phyloP scores from a whole-genome alignment of 176 grass and related monocot species.

The Oryza longistaminata region DNA sequence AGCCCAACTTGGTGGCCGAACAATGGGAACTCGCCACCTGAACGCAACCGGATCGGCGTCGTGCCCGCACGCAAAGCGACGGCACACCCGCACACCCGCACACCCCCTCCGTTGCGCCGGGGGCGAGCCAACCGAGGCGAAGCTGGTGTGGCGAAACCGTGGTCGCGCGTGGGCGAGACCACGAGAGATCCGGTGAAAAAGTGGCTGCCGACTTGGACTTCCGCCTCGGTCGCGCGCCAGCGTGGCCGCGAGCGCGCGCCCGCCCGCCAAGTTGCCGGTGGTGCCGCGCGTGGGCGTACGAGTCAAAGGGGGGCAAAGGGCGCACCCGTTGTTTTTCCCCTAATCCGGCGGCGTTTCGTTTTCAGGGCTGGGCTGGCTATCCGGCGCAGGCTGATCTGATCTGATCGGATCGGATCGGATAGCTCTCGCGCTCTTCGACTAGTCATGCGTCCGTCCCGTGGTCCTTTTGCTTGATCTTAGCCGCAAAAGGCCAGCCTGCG shows the following conservation, averaged over 20 bases:
- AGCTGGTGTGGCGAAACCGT: slow-evolving; percentile 25
- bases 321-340: slow-evolving; percentile 37
- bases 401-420: not conserved
- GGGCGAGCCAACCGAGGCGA: not conserved
- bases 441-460: not conserved
- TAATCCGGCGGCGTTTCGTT: slow-evolving; percentile 34
- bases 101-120: not conserved
- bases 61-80: slow-evolving; percentile 30
- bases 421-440: not conserved
- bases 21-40: slow-evolving; percentile 31
- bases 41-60: not conserved
- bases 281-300: not conserved
- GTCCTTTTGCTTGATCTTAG: not conserved
- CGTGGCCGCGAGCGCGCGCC: not conserved
- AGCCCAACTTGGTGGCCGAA: slow-evolving; percentile 8
- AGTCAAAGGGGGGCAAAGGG: slow-evolving; percentile 19
- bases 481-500: not conserved
- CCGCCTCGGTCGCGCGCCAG: not conserved
- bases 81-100: not conserved
- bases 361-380: slow-evolving; percentile 2
- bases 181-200: not conserved
- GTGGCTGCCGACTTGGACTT: not conserved
- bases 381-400: not conserved
- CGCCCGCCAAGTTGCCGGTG: not conserved
- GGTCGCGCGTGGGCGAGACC: not conserved